Base-by-base conservation (phyloP, 768 basidiomycete genomes). In the Calvatia gigantea region DNA sequence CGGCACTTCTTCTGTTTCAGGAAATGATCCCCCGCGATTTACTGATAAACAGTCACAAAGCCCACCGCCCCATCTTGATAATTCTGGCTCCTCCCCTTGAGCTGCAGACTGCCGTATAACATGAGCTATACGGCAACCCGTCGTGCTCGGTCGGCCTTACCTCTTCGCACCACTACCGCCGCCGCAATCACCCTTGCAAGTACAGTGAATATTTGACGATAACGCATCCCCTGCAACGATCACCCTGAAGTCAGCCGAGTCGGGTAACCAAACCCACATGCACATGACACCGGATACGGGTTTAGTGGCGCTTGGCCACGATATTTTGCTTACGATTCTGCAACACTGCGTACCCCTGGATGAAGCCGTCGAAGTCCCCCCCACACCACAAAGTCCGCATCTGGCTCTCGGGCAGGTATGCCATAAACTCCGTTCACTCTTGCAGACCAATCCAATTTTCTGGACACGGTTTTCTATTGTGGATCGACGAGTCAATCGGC, bases 381-480 rank as follows among this genome's bases (percentile, higher is more conserved):
- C 54, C 6, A 17, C 15, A 25, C 45, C 44, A 3, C 35, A 15
- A 17, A 47, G 54, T 23, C 45, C 38, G 19, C 54, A 45, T n/a
- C 37, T 55, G 8, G 17, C 48, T 28, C 54, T 55, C 17, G 43
- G 54, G 17, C 44, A 47, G 37, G 29, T 55, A 11, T 55, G 45
- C 28, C 54, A 29, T 19, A 17, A 27, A 11, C 25, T 55, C 23
- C 54, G 54, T 29, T 55, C 23, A 27, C 27, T 47, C 12, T 2
- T 55, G 11, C 54, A 38, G 5, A 21, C 35, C 27, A 48, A 19
- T 6, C 27, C 54, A 15, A 19, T 28, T 4, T 39, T 55, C 19
- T 55, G 54, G 54, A 47, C 54, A 11, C 46, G 45, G 21, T 55
- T 55, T 28, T 27, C n/a, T 14, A 39, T 55, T 31, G 31, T 19